Evolutionary conservation across 768 basidiomycete genomes (phyloP).

Genomic region (Termitomyces sp.): DNA sequence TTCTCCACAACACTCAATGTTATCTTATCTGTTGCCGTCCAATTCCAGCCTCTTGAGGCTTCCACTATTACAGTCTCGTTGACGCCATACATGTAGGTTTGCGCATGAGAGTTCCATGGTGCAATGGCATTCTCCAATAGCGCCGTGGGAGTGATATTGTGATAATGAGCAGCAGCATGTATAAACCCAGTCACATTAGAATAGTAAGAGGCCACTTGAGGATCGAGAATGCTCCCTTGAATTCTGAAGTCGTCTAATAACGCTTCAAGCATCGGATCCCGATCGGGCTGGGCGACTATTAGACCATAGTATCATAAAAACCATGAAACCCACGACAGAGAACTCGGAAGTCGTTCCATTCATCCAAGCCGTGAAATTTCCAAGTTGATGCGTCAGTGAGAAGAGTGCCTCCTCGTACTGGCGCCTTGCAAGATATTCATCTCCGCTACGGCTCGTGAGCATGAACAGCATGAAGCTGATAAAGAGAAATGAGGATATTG

Average conservation of each 20-base stretch:
- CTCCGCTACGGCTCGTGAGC: slow-evolving; percentile 72
- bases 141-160: slow-evolving; percentile 58
- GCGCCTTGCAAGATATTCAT: slow-evolving; percentile 60
- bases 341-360: slow-evolving; percentile 67
- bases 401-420: slow-evolving; percentile 66
- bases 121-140: slow-evolving; percentile 35
- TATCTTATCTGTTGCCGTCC: slow-evolving; percentile 60
- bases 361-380: slow-evolving; percentile 77
- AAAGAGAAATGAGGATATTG: slow-evolving; percentile 72
- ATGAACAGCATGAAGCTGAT: slow-evolving; percentile 73
- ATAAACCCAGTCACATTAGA: slow-evolving; percentile 78
- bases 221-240: slow-evolving; percentile 41
- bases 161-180: slow-evolving; percentile 55
- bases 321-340: slow-evolving; percentile 42
- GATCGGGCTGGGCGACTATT: slow-evolving; percentile 39
- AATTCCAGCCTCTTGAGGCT: slow-evolving; percentile 62
- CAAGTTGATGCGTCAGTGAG: slow-evolving; percentile 53
- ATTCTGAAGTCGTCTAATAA: slow-evolving; percentile 50
- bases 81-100: slow-evolving; percentile 43
- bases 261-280: slow-evolving; percentile 38
- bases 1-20: slow-evolving; percentile 68
- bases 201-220: slow-evolving; percentile 56
- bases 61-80: slow-evolving; percentile 51
- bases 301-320: neutral
- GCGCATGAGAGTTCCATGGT: slow-evolving; percentile 51